These are phyloP conservation scores for Aspergillus costaricaensis DNA, from an alignment of 2,329 filamentous ascomycete genomes.

Conservation along the genomic window DNA sequence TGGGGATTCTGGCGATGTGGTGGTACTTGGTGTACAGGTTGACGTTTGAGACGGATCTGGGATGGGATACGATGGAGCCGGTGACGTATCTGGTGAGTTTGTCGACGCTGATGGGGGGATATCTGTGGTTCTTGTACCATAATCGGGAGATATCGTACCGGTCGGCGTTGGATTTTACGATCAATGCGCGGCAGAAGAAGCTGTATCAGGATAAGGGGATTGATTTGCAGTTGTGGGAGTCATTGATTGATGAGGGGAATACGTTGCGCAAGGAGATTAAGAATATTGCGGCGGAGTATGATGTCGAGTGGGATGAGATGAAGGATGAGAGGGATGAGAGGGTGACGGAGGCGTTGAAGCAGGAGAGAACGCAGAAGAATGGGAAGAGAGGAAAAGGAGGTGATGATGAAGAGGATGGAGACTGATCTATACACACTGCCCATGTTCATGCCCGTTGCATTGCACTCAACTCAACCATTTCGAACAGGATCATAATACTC, in stretches of 20 bases:
- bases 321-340: slow-evolving; percentile 68
- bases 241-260: slow-evolving; percentile 77
- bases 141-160: slow-evolving; percentile 87
- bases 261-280: slow-evolving; percentile 75
- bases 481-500: slow-evolving; percentile 46
- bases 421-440: neutral
- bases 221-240: slow-evolving; percentile 75
- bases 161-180: slow-evolving; percentile 82
- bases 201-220: slow-evolving; percentile 77
- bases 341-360: slow-evolving; percentile 55
- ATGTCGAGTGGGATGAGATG: slow-evolving; percentile 84
- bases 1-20: slow-evolving; percentile 72
- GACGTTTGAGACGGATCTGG: slow-evolving; percentile 70
- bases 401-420: slow-evolving; percentile 11
- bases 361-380: slow-evolving; percentile 49
- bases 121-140: slow-evolving; percentile 92
- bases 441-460: too few relatives aligned
- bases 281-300: slow-evolving; percentile 79
- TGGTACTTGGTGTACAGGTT: slow-evolving; percentile 76
- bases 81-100: slow-evolving; percentile 88
- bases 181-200: slow-evolving; percentile 72
- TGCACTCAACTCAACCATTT: slow-evolving; percentile 27
- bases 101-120: slow-evolving; percentile 81
- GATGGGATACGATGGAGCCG: slow-evolving; percentile 90
- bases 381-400: neutral